Evolutionary conservation across 805 yeast species (phyloP).

Genomic region (Metschnikowia picachoensis): DNA sequence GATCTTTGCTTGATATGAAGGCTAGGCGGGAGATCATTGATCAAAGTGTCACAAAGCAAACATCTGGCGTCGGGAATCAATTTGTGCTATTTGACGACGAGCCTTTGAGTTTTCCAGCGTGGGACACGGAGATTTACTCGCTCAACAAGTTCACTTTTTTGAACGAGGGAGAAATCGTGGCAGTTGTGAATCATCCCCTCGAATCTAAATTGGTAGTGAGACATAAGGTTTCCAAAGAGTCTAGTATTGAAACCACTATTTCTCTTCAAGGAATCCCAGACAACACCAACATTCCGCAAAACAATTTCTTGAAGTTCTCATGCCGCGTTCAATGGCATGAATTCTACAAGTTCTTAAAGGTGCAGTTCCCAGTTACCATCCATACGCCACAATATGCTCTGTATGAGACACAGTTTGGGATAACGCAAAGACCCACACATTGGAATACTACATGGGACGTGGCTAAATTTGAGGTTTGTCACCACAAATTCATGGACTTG

Average conservation of each 20-base stretch:
- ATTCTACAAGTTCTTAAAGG: slow-evolving; percentile 82
- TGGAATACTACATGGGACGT: slow-evolving; percentile 94
- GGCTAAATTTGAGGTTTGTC: slow-evolving; percentile 94
- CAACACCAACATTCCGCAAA: slow-evolving; percentile 32
- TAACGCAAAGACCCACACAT: slow-evolving; percentile 89
- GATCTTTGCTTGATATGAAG: slow-evolving; percentile 58
- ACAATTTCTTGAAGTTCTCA: slow-evolving; percentile 36
- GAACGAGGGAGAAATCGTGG: slow-evolving; percentile 35
- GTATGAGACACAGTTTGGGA: slow-evolving; percentile 92
- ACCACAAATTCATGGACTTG: slow-evolving; percentile 89
- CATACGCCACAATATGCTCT: slow-evolving; percentile 66
- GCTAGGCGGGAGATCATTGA: slow-evolving; percentile 65
- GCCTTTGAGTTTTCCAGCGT: slow-evolving; percentile 89
- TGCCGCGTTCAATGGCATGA: slow-evolving; percentile 79
- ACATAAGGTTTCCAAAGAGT: slow-evolving; percentile 53
- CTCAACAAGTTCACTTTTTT: slow-evolving; percentile 62
- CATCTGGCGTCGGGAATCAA: slow-evolving; percentile 67
- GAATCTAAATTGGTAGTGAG: slow-evolving; percentile 60
- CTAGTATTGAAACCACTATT: slow-evolving; percentile 62
- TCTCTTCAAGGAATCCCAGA: slow-evolving; percentile 63
- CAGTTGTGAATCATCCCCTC: slow-evolving; percentile 50
- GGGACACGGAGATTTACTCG: slow-evolving; percentile 95
- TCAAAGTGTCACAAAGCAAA: slow-evolving; percentile 47
- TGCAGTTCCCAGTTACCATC: slow-evolving; percentile 88
- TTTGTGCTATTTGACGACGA: slow-evolving; percentile 82